Percentiles rank a stretch among this genome's conserved stretches.
phyloP scores from a whole-genome alignment of 2,329 filamentous ascomycete genomes.

The Clarireedia paspali region DNA sequence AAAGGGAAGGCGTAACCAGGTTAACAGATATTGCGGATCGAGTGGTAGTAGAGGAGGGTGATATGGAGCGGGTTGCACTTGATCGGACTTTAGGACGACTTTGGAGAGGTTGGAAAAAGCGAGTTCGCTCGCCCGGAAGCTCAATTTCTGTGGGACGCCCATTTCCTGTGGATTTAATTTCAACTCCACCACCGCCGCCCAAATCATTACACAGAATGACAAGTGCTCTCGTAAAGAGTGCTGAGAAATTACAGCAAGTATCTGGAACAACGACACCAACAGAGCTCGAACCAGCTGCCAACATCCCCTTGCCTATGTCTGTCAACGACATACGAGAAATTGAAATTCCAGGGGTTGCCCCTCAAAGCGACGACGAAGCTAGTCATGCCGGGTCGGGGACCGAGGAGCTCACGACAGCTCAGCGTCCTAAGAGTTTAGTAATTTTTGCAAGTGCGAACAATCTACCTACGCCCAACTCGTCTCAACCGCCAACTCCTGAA shows the following conservation, averaged over 20 bases:
- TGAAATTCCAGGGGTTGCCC: conserved; percentile 63
- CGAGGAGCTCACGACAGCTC: conserved; percentile 29
- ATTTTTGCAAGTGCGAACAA: conserved; percentile 29
- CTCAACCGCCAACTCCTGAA: conserved; percentile 17
- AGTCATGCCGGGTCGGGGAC: conserved; percentile 34
- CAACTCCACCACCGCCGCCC: conserved; percentile 15
- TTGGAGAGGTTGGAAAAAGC: conserved; percentile 95
- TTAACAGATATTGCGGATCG: conserved; percentile 50
- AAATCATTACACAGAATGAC: conserved; percentile 22
- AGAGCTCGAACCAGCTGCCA: conserved; percentile 37
- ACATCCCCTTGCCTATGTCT: conserved; percentile 60
- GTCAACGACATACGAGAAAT: conserved; percentile 71
- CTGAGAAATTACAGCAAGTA: conserved; percentile 14
- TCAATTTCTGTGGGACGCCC: conserved; percentile 39
- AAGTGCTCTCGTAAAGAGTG: conserved; percentile 32
- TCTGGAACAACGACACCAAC: conserved; percentile 19
- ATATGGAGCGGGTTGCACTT: conserved; percentile 88
- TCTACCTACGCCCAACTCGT: conserved; percentile 23
- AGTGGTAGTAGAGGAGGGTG: conserved; percentile 78
- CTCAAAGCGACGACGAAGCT: conserved; percentile 55
- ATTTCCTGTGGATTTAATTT: conserved; percentile 40
- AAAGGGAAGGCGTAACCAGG: conserved; percentile 41
- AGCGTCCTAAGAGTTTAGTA: conserved; percentile 36
- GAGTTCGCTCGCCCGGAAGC: conserved; percentile 52
- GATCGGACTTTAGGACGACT: conserved; percentile 81